Evolutionary conservation across 306 rosid genomes (phyloP), one percentile per base, ranked within the genome.

Genomic region (Macrotyloma uniflorum): DNA sequence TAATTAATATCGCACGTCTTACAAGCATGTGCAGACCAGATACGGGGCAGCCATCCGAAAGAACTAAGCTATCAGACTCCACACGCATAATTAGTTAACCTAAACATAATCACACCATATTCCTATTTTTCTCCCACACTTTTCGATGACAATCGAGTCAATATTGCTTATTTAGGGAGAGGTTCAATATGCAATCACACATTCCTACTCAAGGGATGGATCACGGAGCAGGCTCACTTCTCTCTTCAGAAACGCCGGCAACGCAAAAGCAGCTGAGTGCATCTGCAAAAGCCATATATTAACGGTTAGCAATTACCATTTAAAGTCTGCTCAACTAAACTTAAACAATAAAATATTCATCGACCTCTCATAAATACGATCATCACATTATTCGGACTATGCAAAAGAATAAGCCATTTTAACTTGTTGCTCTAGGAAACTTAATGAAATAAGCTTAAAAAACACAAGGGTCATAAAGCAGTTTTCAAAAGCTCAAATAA

Each of bases 191-290:
- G 28, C 68, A 63, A 38, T 38, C 43, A 38, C 43, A 9, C 30
- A 58, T 63, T 43, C 58, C 46, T 73, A 70, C 67, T 4, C 63
- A 57, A 4, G 22, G 66, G 70, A 42, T 23, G 18, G 53, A 47
- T 77, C 85, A 4, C 76, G 61, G 55, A 85, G 83, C 35, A 69
- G 74, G 38, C 86, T 82, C 83, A 89, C 89, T 83, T 90, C 98
- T 87, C 86, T 88, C 86, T 80, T 90, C 85, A 93, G 63, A 78
- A 93, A 90, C 47, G 89, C 14, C 40, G 98, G 98, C 89, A 93
- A 83, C 18, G 91, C 93, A 87, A 92, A 90, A 65, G 98, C 98
- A 67, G 98, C 98, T 4, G 81, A 66, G 82, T 94, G 98, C 86
- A 94, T 82, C 98, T 94, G 90, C 75, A 86, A 32, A 43, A 59